Evolutionary conservation across 2,329 filamentous ascomycete species (phyloP).

Genomic region (Neopestalotiopsis rosae): DNA sequence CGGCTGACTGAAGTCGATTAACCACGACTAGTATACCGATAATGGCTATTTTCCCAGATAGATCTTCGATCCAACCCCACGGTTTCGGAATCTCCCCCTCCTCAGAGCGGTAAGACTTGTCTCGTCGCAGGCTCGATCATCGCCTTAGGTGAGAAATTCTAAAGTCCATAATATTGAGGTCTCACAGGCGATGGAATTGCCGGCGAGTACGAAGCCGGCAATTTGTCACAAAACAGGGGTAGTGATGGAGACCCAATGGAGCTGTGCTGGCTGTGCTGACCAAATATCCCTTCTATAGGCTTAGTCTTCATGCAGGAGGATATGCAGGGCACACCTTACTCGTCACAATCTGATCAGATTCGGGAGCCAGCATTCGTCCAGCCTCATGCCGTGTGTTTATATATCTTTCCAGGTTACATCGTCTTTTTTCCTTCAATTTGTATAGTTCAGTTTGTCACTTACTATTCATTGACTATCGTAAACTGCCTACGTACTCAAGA

Average conservation of each 20-base stretch:
- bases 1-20: too few relatives aligned
- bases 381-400: too few relatives aligned
- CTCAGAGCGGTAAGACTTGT: too few relatives aligned
- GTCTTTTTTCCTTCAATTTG: not conserved
- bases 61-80: too few relatives aligned
- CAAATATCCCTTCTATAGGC: not conserved
- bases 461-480: not conserved
- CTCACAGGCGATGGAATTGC: not conserved
- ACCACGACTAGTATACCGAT: too few relatives aligned
- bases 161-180: not conserved
- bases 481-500: not conserved
- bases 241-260: not conserved
- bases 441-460: not conserved
- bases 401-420: too few relatives aligned
- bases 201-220: not conserved
- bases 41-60: too few relatives aligned
- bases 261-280: not conserved
- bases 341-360: not conserved
- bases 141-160: too few relatives aligned
- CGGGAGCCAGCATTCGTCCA: too few relatives aligned
- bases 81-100: too few relatives aligned
- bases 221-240: not conserved
- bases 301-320: conserved; percentile 1
- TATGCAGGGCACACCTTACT: not conserved
- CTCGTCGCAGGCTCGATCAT: too few relatives aligned